phyloP scores from a whole-genome alignment of 495 filamentous ascomycete species.

The Aspergillus bertholletiae region DNA sequence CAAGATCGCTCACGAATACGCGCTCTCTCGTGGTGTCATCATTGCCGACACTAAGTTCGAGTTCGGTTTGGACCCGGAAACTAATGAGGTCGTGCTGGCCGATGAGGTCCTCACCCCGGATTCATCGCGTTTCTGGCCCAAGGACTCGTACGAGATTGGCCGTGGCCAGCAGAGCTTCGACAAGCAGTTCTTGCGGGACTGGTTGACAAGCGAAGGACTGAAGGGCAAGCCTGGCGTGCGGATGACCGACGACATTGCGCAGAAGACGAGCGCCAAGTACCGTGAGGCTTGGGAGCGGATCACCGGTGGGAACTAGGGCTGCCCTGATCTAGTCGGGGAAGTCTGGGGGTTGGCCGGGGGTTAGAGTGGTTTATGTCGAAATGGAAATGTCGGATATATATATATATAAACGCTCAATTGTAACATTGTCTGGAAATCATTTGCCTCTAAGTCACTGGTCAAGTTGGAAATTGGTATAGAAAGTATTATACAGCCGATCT shows the following conservation, averaged over 20 bases:
- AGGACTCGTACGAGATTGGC: slow-evolving; percentile 67
- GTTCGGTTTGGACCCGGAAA: slow-evolving; percentile 70
- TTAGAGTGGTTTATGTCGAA: not conserved
- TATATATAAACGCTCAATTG: not conserved
- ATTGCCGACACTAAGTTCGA: slow-evolving; percentile 90
- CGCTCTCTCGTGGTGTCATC: slow-evolving; percentile 75
- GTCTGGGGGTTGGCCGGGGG: too few relatives aligned
- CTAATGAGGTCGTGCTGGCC: slow-evolving; percentile 74
- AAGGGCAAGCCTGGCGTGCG: slow-evolving; percentile 66
- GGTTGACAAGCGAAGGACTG: slow-evolving; percentile 68
- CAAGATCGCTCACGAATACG: slow-evolving; percentile 68
- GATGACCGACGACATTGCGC: slow-evolving; percentile 62
- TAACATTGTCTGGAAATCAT: not conserved
- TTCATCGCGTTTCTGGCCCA: slow-evolving; percentile 86
- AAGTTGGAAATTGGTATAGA: slow-evolving; percentile 1
- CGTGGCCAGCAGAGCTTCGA: slow-evolving; percentile 78
- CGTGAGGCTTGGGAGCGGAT: slow-evolving; percentile 66
- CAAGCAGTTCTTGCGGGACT: slow-evolving; percentile 89
- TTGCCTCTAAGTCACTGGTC: not conserved
- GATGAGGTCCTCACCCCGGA: slow-evolving; percentile 92
- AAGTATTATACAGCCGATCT: too few relatives aligned
- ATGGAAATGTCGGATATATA: not conserved
- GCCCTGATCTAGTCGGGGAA: not conserved
- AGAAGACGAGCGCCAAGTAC: slow-evolving; percentile 63
- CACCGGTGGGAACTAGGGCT: slow-evolving; percentile 45